Conservation (phyloP, 495 filamentous ascomycete species). For the Umbilicaria muhlenbergii region DNA sequence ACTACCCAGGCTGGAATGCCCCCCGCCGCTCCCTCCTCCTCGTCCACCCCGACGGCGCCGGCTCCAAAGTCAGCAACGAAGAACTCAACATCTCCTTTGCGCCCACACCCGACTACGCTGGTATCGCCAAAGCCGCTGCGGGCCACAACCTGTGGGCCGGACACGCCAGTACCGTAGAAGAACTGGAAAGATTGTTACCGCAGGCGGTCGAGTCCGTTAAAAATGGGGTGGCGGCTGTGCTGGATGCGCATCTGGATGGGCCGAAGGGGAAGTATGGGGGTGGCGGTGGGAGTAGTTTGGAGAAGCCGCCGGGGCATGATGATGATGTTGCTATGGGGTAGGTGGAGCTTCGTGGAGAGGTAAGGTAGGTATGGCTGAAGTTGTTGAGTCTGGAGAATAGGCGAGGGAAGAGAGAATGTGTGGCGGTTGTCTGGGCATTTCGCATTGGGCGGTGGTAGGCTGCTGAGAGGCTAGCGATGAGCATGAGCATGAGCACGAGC, state of each 20-base stretch:
- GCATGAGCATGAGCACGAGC: too few species aligned
- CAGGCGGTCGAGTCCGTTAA: constrained; percentile 54
- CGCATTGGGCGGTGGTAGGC: too few species aligned
- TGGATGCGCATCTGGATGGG: constrained; percentile 39
- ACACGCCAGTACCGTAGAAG: constrained; percentile 42
- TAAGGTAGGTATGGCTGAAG: too few species aligned
- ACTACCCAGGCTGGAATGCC: constrained; percentile 60
- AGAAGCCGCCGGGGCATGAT: too few species aligned
- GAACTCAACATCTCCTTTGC: constrained; percentile 84
- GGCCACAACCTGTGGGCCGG: constrained; percentile 64
- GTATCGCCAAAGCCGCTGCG: constrained; percentile 79
- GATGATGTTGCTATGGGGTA: too few species aligned
- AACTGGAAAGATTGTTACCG: constrained; percentile 43
- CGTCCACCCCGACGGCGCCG: constrained; percentile 70
- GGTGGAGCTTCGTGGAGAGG: too few species aligned
- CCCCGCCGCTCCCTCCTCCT: constrained; percentile 60
- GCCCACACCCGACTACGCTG: constrained; percentile 75
- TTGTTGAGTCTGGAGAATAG: too few species aligned
- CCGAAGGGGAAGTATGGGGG: constrained; percentile 24
- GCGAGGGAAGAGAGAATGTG: too few species aligned
- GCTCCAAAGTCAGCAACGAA: constrained; percentile 60
- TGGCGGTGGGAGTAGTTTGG: not conserved
- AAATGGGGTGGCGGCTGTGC: constrained; percentile 50
- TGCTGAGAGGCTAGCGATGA: too few species aligned
- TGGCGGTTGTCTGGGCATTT: too few species aligned